Conservation (phyloP, 345 rosid genomes). For the Aethionema arabicum region DNA sequence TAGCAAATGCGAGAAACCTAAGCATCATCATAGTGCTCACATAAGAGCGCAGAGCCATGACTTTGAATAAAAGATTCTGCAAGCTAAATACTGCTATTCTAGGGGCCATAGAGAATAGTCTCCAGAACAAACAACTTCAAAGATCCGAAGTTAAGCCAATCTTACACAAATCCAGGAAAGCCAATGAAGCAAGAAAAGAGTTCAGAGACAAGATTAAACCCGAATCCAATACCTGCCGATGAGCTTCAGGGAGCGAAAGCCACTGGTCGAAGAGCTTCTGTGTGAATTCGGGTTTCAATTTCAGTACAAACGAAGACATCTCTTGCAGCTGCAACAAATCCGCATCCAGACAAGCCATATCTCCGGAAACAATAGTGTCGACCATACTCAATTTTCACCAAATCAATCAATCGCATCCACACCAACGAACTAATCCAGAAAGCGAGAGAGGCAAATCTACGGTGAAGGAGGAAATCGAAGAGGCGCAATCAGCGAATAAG, state of each 20-base stretch:
- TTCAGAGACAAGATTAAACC: background rate
- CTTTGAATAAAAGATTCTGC: background rate
- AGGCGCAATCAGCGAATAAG: constrained; percentile 2
- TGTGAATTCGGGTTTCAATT: constrained; percentile 70
- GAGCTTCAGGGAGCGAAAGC: constrained; percentile 87
- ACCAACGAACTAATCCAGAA: constrained; percentile 28
- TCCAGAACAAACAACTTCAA: background rate
- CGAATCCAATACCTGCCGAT: constrained; percentile 56
- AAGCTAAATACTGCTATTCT: background rate
- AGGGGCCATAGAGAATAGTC: background rate
- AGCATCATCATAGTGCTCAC: constrained; percentile 1
- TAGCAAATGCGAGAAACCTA: constrained; percentile 1
- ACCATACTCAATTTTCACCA: constrained; percentile 39
- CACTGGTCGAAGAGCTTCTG: constrained; percentile 87
- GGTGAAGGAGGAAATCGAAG: constrained; percentile 6
- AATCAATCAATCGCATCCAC: constrained; percentile 31
- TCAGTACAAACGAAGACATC: constrained; percentile 67
- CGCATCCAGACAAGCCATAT: constrained; percentile 65
- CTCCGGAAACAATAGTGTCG: constrained; percentile 45
- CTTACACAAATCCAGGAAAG: background rate
- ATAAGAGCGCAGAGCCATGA: background rate
- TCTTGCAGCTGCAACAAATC: constrained; percentile 85
- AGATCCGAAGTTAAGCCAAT: constrained; percentile 10
- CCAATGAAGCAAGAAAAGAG: constrained; percentile 9
- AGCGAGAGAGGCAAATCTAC: constrained; percentile 6